These are phyloP conservation scores for Neurospora tetrasperma DNA, from an alignment of 495 filamentous ascomycete genomes.

Conservation along the genomic window DNA sequence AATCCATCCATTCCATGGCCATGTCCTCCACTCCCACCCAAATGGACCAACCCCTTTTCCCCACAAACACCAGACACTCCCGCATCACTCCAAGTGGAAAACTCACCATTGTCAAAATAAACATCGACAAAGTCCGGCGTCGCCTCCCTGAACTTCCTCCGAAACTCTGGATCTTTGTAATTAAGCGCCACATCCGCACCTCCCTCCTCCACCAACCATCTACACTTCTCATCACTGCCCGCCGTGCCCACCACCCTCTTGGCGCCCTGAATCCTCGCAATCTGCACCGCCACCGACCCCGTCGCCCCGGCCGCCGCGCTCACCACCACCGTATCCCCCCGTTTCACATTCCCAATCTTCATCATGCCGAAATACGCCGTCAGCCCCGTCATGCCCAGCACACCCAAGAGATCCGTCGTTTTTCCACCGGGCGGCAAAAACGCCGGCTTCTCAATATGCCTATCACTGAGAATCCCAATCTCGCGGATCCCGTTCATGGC, in stretches of 20 bases:
- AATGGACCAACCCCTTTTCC: too few species aligned
- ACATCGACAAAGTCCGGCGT: conserved; percentile 56
- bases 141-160: conserved; percentile 43
- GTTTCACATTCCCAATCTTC: conserved; percentile 44
- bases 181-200: conserved; percentile 58
- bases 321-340: conserved; percentile 55
- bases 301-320: conserved; percentile 64
- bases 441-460: conserved; percentile 35
- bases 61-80: background rate
- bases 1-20: background rate
- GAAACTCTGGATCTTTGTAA: conserved; percentile 52
- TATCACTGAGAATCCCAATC: conserved; percentile 42
- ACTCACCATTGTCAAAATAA: conserved; percentile 53
- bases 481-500: conserved; percentile 51
- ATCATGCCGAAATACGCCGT: conserved; percentile 62
- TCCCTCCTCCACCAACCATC: conserved; percentile 47
- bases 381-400: conserved; percentile 49
- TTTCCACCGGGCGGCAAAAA: conserved; percentile 37
- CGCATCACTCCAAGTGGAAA: background rate
- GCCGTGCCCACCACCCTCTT: conserved; percentile 49
- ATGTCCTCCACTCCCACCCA: too few species aligned
- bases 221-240: conserved; percentile 53
- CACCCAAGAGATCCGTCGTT: conserved; percentile 51
- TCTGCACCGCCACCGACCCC: conserved; percentile 58
- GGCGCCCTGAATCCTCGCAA: conserved; percentile 54